Evolutionary conservation across 805 yeast genomes (phyloP).

Genomic region (Wickerhamomyces mucosus): DNA sequence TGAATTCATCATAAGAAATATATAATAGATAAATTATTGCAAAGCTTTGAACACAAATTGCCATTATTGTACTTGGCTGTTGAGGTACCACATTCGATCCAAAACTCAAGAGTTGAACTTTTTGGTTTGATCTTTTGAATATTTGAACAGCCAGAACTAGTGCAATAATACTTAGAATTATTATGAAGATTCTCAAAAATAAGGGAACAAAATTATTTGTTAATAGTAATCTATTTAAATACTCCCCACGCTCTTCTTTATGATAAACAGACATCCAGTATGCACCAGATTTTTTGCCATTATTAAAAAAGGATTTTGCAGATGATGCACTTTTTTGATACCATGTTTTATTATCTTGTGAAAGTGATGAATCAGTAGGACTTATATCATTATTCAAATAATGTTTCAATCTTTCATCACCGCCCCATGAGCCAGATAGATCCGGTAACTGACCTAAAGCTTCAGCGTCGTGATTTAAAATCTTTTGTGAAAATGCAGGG

Average conservation of each 20-base stretch:
- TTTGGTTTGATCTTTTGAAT: slow-evolving; percentile 28
- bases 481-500: slow-evolving; percentile 23
- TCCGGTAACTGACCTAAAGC: slow-evolving; percentile 26
- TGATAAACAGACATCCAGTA: slow-evolving; percentile 3
- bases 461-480: slow-evolving; percentile 13
- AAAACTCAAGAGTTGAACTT: slow-evolving; percentile 7
- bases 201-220: slow-evolving; percentile 79
- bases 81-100: slow-evolving; percentile 36
- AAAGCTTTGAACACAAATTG: slow-evolving; percentile 71
- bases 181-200: slow-evolving; percentile 52
- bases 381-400: slow-evolving; percentile 32
- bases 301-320: not conserved
- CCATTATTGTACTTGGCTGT: slow-evolving; percentile 89
- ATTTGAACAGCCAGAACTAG: slow-evolving; percentile 64
- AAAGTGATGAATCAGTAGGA: slow-evolving; percentile 1
- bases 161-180: slow-evolving; percentile 54
- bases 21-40: slow-evolving; percentile 72
- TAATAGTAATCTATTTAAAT: slow-evolving; percentile 47
- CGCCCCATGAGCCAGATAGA: slow-evolving; percentile 57
- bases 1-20: slow-evolving; percentile 84
- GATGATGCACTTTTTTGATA: slow-evolving; percentile 1
- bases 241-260: slow-evolving; percentile 27
- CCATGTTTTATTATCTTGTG: slow-evolving; percentile 4
- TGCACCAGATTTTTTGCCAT: not conserved
- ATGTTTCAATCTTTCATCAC: slow-evolving; percentile 50